These are phyloP conservation scores for Cyberlindnera xylosilytica DNA, from an alignment of 805 yeast species.

Conservation along the genomic window DNA sequence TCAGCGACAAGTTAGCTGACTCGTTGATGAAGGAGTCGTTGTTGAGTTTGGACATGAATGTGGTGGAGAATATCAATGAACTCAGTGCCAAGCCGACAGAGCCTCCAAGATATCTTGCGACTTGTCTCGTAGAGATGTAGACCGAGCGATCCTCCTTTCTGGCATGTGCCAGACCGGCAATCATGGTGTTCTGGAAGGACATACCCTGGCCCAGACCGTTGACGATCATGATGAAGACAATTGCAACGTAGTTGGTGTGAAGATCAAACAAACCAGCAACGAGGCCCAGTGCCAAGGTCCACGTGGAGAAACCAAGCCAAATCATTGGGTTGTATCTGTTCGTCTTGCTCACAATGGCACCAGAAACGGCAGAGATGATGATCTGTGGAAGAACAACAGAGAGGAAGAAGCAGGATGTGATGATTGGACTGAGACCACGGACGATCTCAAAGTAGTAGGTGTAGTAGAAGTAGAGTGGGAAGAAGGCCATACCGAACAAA, in stretches of 20 bases:
- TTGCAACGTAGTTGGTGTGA: conserved; percentile 29
- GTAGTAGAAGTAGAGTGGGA: conserved; percentile 43
- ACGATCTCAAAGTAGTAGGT: conserved; percentile 37
- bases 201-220: conserved; percentile 38
- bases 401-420: conserved; percentile 18
- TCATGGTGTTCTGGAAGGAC: conserved; percentile 20
- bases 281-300: conserved; percentile 14
- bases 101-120: conserved; percentile 59
- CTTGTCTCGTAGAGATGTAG: conserved; percentile 54
- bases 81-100: conserved; percentile 52
- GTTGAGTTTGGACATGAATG: conserved; percentile 10
- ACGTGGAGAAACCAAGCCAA: conserved; percentile 18
- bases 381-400: conserved; percentile 19
- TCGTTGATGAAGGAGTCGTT: conserved; percentile 16
- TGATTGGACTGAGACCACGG: conserved; percentile 15
- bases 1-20: conserved; percentile 9
- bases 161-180: conserved; percentile 42
- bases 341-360: conserved; percentile 13
- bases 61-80: conserved; percentile 23
- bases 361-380: conserved; percentile 14
- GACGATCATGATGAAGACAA: conserved; percentile 34
- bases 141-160: conserved; percentile 55
- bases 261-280: conserved; percentile 12
- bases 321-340: conserved; percentile 18
- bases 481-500: conserved; percentile 48